A percentile compares a stretch with the other conserved stretches of the same genome.
Evolutionary conservation across 306 rosid species (phyloP).

Genomic region (Lupinus albus): DNA sequence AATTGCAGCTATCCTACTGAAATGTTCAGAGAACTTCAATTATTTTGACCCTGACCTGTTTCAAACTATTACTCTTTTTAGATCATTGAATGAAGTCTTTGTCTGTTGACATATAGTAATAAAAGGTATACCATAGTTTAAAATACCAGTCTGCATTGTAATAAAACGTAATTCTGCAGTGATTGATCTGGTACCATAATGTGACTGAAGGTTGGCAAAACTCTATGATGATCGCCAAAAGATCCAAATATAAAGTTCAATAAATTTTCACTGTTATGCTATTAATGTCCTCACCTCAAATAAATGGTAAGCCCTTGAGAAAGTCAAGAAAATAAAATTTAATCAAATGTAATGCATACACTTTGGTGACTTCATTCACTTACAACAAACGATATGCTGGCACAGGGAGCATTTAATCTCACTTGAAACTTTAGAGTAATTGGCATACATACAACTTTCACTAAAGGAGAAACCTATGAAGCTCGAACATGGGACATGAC

Average conservation of each 20-base stretch:
- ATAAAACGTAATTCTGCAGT: conserved; percentile 21
- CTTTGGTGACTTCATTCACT: neutral
- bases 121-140: conserved; percentile 16
- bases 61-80: neutral
- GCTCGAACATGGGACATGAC: too few relatives aligned
- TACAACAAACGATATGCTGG: conserved; percentile 24
- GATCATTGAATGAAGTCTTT: neutral
- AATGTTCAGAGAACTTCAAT: neutral
- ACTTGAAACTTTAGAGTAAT: conserved; percentile 33
- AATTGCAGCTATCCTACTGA: neutral
- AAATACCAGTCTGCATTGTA: neutral
- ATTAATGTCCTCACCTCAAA: neutral
- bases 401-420: conserved; percentile 22
- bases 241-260: neutral
- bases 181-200: neutral
- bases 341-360: conserved; percentile 1
- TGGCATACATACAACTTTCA: conserved; percentile 26
- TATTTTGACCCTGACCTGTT: neutral
- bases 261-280: neutral
- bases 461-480: conserved; percentile 10
- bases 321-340: conserved; percentile 1
- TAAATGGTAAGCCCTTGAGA: neutral
- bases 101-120: neutral
- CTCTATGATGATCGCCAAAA: neutral
- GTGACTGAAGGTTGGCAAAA: conserved; percentile 11